Evolutionary conservation across 768 basidiomycete species (phyloP).

Genomic region (Tricholoma terreum): DNA sequence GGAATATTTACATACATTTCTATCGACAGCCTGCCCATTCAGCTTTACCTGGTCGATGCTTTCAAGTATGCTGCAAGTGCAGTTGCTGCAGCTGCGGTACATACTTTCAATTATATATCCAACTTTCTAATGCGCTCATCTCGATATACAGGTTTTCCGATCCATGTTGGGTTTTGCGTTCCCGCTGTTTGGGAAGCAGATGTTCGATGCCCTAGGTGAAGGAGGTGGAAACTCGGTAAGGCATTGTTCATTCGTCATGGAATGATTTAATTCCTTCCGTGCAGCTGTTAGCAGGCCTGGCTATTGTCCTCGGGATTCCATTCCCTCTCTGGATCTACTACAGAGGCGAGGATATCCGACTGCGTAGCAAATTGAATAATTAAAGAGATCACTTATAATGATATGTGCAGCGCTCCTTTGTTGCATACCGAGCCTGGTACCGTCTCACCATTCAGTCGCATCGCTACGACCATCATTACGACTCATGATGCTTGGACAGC

Average conservation of each 20-base stretch:
- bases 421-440: too few species aligned
- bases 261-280: conserved; percentile 15
- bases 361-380: conserved; percentile 29
- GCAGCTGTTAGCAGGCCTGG: conserved; percentile 51
- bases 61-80: conserved; percentile 73
- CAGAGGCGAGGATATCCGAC: conserved; percentile 55
- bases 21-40: conserved; percentile 53
- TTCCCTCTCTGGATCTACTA: conserved; percentile 74
- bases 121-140: neutral
- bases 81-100: conserved; percentile 60
- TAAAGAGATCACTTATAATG: too few species aligned
- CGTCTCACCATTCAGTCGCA: too few species aligned
- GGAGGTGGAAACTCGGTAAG: conserved; percentile 66
- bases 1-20: conserved; percentile 1
- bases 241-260: neutral
- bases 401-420: too few species aligned
- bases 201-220: conserved; percentile 57
- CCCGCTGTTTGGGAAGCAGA: conserved; percentile 52
- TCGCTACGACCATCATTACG: too few species aligned
- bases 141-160: conserved; percentile 37
- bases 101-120: neutral
- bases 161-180: conserved; percentile 46
- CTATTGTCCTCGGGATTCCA: conserved; percentile 61
- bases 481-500: too few species aligned
- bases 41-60: conserved; percentile 68